Conservation (phyloP, 305 asterid species). For the Salvia sclarea region DNA sequence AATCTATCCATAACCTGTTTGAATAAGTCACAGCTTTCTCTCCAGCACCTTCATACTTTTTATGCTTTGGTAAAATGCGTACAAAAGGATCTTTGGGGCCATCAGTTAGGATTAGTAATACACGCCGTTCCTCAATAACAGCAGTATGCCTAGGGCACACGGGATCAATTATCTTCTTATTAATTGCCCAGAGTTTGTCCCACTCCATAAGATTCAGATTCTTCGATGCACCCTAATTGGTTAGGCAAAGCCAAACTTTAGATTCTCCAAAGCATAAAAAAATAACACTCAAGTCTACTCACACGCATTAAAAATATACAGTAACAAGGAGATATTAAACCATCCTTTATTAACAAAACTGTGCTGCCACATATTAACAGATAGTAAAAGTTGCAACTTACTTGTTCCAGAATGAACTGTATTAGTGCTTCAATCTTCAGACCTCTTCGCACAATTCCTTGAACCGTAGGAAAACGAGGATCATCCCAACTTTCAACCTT, state of each 20-base stretch:
- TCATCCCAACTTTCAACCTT: conserved; percentile 98
- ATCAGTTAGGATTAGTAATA: conserved; percentile 59
- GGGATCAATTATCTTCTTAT: conserved; percentile 91
- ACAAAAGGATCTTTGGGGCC: conserved; percentile 77
- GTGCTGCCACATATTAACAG: no score
- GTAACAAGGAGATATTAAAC: neutral
- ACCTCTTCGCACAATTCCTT: conserved; percentile 95
- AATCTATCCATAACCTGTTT: conserved; percentile 77
- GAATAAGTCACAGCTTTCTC: conserved; percentile 73
- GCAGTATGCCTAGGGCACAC: conserved; percentile 97
- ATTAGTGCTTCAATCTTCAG: conserved; percentile 78
- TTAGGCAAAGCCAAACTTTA: conserved; percentile 6
- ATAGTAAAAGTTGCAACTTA: conserved; percentile 36
- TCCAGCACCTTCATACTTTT: conserved; percentile 92
- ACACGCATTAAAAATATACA: neutral
- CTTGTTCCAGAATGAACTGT: conserved; percentile 95
- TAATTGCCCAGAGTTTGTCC: conserved; percentile 97
- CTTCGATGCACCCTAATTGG: conserved; percentile 89
- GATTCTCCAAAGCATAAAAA: conserved; percentile 1
- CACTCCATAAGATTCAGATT: conserved; percentile 97
- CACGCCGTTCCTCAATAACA: conserved; percentile 62
- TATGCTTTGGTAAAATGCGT: conserved; percentile 74
- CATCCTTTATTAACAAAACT: neutral
- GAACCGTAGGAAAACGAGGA: conserved; percentile 96
- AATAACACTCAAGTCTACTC: no score